Base-by-base conservation (phyloP, 306 rosid species). In the Quercus parvula region DNA sequence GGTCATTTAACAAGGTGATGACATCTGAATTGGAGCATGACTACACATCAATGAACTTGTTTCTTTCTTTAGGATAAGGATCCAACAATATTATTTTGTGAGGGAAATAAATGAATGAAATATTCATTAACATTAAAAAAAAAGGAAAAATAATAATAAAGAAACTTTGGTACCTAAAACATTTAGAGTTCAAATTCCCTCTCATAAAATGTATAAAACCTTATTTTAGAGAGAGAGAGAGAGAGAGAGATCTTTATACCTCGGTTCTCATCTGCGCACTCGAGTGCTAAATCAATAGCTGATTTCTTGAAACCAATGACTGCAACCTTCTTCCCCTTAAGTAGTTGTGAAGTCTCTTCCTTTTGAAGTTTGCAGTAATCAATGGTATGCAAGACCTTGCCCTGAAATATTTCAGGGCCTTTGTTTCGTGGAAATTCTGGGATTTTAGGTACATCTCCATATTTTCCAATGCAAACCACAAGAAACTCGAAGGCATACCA, bases 241-340 rank as follows among this genome's bases (percentile, higher is more conserved):
- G 46, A 38, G 46, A 38, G 46, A 38, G 46, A 38, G 46, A 38
- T 38, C 46, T 38, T 38, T 1, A 41, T 86, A 92, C 97, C 97
- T 88, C 88, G 97, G 79, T 92, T 92, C 28, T 85, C 95, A 24
- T 72, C 81, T 1, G 94, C 94, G 71, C 91, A 92, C 78, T 92
- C 97, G 55, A 88, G 4, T 76, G 95, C 97, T 77, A 92, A 86
- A 86, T 92, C 97, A 77, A 92, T 81, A 12, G 79, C 95, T 14
- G 97, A 92, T 82, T 92, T 92, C 83, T 89, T 92, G 87, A 57
- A 92, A 64, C 97, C 97, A 1, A 92, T 84, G 0, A 92, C 92
- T 0, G 75, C 91, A 4, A 92, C 97, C 38, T 90, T 90, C 73
- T 92, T 90, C 24, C 86, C 93, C n/a, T 75, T 79, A 30, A 90